phyloP scores from a whole-genome alignment of 805 yeast species.

The Priceomyces haplophilus region DNA sequence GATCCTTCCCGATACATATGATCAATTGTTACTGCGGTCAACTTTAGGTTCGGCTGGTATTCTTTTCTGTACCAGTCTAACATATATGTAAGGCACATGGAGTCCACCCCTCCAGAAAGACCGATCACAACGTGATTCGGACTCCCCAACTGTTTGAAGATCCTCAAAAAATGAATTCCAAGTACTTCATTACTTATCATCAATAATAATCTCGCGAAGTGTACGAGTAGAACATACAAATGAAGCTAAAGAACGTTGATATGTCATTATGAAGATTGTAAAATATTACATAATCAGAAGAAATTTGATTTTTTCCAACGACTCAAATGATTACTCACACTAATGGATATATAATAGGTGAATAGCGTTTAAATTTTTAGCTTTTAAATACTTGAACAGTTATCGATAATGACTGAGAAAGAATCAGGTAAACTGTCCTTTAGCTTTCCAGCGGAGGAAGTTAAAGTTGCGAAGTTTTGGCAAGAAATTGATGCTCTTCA shows the following conservation, averaged over 20 bases:
- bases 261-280: neutral
- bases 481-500: constrained; percentile 92
- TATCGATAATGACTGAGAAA: constrained; percentile 1
- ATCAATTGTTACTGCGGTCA: constrained; percentile 63
- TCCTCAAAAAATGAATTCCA: constrained; percentile 11
- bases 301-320: constrained; percentile 6
- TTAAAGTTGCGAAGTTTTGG: constrained; percentile 77
- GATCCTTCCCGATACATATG: constrained; percentile 56
- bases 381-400: neutral
- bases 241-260: neutral
- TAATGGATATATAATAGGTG: neutral
- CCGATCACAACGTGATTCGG: constrained; percentile 49
- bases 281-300: constrained; percentile 3
- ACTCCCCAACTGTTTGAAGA: constrained; percentile 7
- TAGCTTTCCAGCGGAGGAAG: constrained; percentile 89
- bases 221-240: too few species aligned
- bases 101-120: constrained; percentile 80
- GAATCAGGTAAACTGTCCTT: constrained; percentile 29
- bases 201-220: too few species aligned
- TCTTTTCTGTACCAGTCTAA: constrained; percentile 34
- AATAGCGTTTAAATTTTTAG: neutral
- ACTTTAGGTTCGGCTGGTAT: constrained; percentile 24
- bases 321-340: constrained; percentile 5
- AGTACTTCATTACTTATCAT: constrained; percentile 15
- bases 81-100: constrained; percentile 63